These are phyloP conservation scores for Clavulina sp. DNA, from an alignment of 768 basidiomycete genomes.

Conservation along the genomic window DNA sequence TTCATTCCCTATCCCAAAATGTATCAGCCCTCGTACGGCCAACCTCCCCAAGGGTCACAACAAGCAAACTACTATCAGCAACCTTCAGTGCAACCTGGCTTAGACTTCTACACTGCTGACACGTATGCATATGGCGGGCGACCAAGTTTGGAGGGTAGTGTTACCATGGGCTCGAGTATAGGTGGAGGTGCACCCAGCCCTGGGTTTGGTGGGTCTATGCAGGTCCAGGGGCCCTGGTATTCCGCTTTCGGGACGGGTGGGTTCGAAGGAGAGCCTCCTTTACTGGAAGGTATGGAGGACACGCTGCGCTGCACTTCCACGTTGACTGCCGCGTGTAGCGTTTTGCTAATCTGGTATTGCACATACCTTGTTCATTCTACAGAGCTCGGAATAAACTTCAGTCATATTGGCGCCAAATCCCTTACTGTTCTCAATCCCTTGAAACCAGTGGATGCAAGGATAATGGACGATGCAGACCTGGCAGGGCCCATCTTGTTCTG, in stretches of 20 bases:
- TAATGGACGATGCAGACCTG: slow-evolving; percentile 98
- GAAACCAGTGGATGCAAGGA: slow-evolving; percentile 62
- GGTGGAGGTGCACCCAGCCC: slow-evolving; percentile 25
- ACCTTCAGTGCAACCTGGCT: not conserved
- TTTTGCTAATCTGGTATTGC: not conserved
- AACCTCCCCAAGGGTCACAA: not conserved
- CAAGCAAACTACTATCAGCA: slow-evolving; percentile 1
- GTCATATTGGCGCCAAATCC: slow-evolving; percentile 86
- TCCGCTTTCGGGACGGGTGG: slow-evolving; percentile 92
- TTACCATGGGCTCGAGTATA: slow-evolving; percentile 37
- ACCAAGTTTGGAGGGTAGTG: slow-evolving; percentile 46
- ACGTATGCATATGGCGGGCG: not conserved
- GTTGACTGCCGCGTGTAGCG: not conserved
- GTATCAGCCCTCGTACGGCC: not conserved
- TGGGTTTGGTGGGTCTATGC: slow-evolving; percentile 55
- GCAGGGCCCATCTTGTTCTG: slow-evolving; percentile 91
- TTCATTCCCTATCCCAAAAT: not conserved
- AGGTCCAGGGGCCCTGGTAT: slow-evolving; percentile 70
- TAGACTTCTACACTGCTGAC: not conserved
- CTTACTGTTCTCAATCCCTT: slow-evolving; percentile 91
- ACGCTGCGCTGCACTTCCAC: not conserved
- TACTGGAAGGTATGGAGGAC: slow-evolving; percentile 63
- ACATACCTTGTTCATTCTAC: not conserved
- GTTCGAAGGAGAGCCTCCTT: slow-evolving; percentile 86
- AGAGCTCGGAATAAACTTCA: slow-evolving; percentile 98